These are phyloP conservation scores for Trichoderma parareesei DNA, from an alignment of 495 filamentous ascomycete genomes.

Conservation along the genomic window DNA sequence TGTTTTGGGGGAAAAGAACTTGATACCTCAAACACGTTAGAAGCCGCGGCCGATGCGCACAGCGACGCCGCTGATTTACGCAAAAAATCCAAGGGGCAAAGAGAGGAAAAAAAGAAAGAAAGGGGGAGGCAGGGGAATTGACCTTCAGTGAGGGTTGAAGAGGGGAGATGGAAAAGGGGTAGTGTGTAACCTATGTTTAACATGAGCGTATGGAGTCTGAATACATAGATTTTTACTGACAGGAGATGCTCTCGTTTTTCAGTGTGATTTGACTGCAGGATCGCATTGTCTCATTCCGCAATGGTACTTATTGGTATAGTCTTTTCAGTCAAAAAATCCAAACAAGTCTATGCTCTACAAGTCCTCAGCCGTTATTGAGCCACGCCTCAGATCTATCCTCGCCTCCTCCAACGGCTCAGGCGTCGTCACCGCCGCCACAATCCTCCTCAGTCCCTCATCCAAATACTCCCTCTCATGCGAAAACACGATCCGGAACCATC, in stretches of 20 bases:
- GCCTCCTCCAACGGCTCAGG: not conserved
- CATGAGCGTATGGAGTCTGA: conserved; percentile 9
- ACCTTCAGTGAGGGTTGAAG: not conserved
- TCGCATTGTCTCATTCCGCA: too few relatives aligned
- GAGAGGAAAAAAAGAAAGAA: not conserved
- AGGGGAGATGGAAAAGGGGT: not conserved
- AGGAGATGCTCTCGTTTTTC: too few relatives aligned
- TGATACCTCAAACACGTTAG: conserved; percentile 6
- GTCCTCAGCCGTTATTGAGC: too few relatives aligned
- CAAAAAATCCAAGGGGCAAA: not conserved
- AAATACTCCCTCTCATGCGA: conserved; percentile 10
- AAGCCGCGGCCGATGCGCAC: not conserved
- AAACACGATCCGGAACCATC: conserved; percentile 48
- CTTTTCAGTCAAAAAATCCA: too few relatives aligned
- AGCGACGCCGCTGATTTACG: not conserved
- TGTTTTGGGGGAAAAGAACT: not conserved
- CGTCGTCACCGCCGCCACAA: not conserved
- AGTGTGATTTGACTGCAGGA: too few relatives aligned
- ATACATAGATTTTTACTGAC: not conserved
- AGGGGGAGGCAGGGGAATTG: not conserved
- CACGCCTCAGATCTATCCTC: too few relatives aligned
- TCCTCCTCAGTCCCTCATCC: not conserved
- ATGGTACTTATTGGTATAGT: too few relatives aligned
- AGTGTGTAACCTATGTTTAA: conserved; percentile 3
- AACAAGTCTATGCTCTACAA: too few relatives aligned